Conservation (phyloP, 768 basidiomycete species). For the Lanmaoa pseudosensibilis region DNA sequence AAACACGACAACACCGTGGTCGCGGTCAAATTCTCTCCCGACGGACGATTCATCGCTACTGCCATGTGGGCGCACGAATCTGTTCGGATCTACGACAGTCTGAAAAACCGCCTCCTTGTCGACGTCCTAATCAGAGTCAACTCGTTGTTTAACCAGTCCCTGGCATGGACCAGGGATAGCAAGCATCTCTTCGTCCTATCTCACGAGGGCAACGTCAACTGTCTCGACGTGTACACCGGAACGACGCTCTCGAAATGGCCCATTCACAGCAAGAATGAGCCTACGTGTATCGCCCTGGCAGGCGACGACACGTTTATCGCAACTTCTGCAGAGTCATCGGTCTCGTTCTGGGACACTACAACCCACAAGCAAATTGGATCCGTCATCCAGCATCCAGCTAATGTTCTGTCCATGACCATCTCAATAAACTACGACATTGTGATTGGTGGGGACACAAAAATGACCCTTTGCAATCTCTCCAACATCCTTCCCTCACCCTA, state of each 20-base stretch:
- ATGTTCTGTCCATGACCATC: background rate
- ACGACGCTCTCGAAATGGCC: background rate
- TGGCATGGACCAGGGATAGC: conserved; percentile 1
- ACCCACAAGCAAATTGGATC: background rate
- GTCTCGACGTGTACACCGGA: background rate
- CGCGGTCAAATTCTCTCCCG: conserved; percentile 1
- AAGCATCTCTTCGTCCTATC: background rate
- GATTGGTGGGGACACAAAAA: background rate
- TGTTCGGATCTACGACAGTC: background rate
- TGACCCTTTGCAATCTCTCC: background rate
- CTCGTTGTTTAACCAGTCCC: background rate
- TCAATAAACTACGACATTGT: background rate
- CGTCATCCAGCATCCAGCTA: background rate
- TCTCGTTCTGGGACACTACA: background rate
- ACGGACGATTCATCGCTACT: background rate
- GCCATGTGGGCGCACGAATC: background rate
- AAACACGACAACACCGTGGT: background rate
- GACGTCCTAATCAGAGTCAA: background rate
- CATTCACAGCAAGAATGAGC: background rate
- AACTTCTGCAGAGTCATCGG: background rate
- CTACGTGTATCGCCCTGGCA: background rate
- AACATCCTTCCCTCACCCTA: background rate
- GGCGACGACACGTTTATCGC: background rate
- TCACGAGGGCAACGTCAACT: background rate
- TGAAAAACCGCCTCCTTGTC: background rate